phyloP scores from a whole-genome alignment of 2,329 filamentous ascomycete genomes.

The Colletotrichum sp. region DNA sequence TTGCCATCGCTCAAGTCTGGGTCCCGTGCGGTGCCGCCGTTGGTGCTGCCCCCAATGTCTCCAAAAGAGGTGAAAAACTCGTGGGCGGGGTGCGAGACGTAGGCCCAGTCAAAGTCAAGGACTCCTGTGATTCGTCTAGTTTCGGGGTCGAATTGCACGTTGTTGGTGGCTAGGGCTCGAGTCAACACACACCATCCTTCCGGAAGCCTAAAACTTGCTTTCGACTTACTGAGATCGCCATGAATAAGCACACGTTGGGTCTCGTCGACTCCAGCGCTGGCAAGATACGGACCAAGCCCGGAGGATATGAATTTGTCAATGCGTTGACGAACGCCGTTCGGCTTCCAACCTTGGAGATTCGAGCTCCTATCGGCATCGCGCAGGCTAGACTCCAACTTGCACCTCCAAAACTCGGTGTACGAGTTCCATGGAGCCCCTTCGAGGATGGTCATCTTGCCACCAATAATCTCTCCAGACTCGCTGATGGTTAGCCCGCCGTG shows the following conservation, averaged over 20 bases:
- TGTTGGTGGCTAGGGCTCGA: conserved; percentile 16
- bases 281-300: conserved; percentile 17
- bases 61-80: conserved; percentile 28
- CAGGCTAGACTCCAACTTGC: conserved; percentile 12
- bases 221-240: conserved; percentile 30
- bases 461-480: conserved; percentile 17
- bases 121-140: conserved; percentile 27
- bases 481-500: conserved; percentile 27
- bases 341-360: conserved; percentile 25
- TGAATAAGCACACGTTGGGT: conserved; percentile 24
- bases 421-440: conserved; percentile 21
- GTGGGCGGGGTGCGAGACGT: conserved; percentile 26
- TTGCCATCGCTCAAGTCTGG: conserved; percentile 18
- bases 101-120: conserved; percentile 32
- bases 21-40: not conserved
- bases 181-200: no score
- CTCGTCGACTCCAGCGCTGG: conserved; percentile 15
- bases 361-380: conserved; percentile 12
- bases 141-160: conserved; percentile 27
- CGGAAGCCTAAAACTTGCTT: not conserved
- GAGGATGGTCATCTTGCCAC: conserved; percentile 18
- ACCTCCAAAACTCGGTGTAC: conserved; percentile 22
- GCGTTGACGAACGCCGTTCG: conserved; percentile 5
- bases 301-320: conserved; percentile 22
- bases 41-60: conserved; percentile 16